phyloP scores from a whole-genome alignment of 257 asterid species.

The Echites panduratus region DNA sequence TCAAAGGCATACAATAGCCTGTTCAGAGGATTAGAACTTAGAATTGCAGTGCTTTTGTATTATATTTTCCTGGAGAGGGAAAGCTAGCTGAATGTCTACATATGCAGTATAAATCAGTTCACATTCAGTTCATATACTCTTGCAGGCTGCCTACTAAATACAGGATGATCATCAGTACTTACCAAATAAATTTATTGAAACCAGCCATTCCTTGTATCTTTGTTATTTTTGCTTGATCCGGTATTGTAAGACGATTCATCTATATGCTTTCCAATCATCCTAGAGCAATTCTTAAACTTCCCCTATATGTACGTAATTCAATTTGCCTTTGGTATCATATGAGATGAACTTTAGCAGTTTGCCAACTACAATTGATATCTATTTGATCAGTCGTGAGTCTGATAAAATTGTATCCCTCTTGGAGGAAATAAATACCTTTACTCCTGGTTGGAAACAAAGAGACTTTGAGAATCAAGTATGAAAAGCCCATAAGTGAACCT shows the following conservation, averaged over 20 bases:
- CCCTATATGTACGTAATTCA: background rate
- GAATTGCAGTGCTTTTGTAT: background rate
- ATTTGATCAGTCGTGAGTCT: too few relatives aligned
- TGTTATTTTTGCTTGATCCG: too few relatives aligned
- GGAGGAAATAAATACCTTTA: background rate
- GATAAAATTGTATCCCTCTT: background rate
- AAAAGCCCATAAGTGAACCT: background rate
- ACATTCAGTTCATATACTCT: too few relatives aligned
- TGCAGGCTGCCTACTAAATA: too few relatives aligned
- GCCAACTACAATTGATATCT: too few relatives aligned
- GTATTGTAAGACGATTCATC: background rate
- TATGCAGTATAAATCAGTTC: too few relatives aligned
- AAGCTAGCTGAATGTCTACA: background rate
- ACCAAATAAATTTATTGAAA: too few relatives aligned
- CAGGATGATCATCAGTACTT: too few relatives aligned
- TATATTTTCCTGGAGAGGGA: background rate
- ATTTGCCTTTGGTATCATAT: background rate
- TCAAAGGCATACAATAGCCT: background rate
- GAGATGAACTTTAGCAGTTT: background rate
- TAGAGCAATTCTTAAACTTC: background rate
- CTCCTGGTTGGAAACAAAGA: background rate
- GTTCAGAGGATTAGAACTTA: background rate
- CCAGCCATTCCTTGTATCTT: too few relatives aligned
- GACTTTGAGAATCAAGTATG: background rate
- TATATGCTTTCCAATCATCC: background rate